Evolutionary conservation across 192 early-diverging fungal species (phyloP).

Genomic region (Coemansia sp.): DNA sequence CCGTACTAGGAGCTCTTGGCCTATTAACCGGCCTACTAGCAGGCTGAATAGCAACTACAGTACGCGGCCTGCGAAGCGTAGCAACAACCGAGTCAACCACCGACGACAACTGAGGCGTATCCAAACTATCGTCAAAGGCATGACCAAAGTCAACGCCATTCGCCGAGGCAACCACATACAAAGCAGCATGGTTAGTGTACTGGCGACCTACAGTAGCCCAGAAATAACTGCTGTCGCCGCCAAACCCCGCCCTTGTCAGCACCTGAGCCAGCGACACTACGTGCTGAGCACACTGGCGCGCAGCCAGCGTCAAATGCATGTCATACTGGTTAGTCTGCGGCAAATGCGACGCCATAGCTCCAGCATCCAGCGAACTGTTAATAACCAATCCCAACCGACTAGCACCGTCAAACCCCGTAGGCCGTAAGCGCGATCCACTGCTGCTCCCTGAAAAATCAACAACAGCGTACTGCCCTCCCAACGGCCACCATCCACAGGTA

Average conservation of each 20-base stretch:
- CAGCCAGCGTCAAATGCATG: slow-evolving; percentile 32
- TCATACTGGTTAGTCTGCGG: slow-evolving; percentile 30
- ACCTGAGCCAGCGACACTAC: slow-evolving; percentile 22
- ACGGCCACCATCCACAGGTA: slow-evolving; percentile 38
- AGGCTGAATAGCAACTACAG: background rate
- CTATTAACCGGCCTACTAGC: background rate
- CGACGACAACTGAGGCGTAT: background rate
- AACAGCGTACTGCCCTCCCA: slow-evolving; percentile 42
- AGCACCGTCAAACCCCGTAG: background rate
- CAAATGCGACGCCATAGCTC: slow-evolving; percentile 20
- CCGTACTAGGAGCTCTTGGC: slow-evolving; percentile 9
- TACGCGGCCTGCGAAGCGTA: slow-evolving; percentile 22
- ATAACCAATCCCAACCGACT: slow-evolving; percentile 20
- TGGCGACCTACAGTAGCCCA: slow-evolving; percentile 35
- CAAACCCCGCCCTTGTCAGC: slow-evolving; percentile 31
- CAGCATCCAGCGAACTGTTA: slow-evolving; percentile 29
- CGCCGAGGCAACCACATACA: slow-evolving; percentile 16
- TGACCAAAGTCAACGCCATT: slow-evolving; percentile 33
- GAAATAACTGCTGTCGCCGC: slow-evolving; percentile 33
- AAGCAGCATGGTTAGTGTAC: slow-evolving; percentile 20
- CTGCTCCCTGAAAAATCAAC: slow-evolving; percentile 23
- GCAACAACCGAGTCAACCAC: slow-evolving; percentile 21
- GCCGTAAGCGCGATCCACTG: background rate
- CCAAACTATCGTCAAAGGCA: slow-evolving; percentile 3
- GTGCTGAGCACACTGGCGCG: slow-evolving; percentile 41